These are phyloP conservation scores for Arachnomyces sp. DNA, from an alignment of 2,329 filamentous ascomycete genomes.

Conservation along the genomic window DNA sequence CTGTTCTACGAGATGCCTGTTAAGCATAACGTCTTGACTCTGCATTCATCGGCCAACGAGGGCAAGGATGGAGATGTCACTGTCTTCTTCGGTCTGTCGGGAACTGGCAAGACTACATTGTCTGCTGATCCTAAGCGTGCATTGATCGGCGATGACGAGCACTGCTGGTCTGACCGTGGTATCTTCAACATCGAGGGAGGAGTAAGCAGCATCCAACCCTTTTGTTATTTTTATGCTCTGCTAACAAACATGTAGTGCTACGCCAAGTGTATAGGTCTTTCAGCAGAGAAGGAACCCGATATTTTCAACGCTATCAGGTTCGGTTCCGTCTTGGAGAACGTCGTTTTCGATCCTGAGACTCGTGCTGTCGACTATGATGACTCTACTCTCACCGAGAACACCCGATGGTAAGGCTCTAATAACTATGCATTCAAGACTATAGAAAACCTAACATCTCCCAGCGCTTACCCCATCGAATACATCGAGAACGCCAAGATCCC, in stretches of 20 bases:
- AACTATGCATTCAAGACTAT: conserved; percentile 9
- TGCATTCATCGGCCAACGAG: conserved; percentile 98
- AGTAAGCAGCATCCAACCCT: conserved; percentile 20
- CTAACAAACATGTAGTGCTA: conserved; percentile 56
- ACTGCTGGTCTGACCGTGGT: conserved; percentile 96
- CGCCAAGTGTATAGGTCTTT: conserved; percentile 96
- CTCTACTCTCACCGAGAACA: conserved; percentile 92
- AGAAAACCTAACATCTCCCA: conserved; percentile 15
- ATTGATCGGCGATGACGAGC: conserved; percentile 96
- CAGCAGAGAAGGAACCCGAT: conserved; percentile 97
- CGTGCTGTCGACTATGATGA: conserved; percentile 95
- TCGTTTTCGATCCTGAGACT: conserved; percentile 88
- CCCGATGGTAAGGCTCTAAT: conserved; percentile 55
- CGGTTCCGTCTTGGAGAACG: conserved; percentile 96
- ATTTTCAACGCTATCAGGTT: conserved; percentile 94
- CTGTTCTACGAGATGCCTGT: conserved; percentile 99
- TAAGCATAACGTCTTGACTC: conserved; percentile 97
- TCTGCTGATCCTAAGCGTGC: conserved; percentile 95
- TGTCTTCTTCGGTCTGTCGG: conserved; percentile 97
- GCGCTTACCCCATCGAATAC: conserved; percentile 97
- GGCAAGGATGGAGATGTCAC: conserved; percentile 91
- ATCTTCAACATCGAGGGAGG: conserved; percentile 99
- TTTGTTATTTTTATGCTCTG: conserved; percentile 3
- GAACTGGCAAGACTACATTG: conserved; percentile 96
- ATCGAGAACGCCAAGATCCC: conserved; percentile 98